These are phyloP conservation scores for Sclerospora graminicola DNA, from an alignment of 352 stramenopile species.

Conservation along the genomic window DNA sequence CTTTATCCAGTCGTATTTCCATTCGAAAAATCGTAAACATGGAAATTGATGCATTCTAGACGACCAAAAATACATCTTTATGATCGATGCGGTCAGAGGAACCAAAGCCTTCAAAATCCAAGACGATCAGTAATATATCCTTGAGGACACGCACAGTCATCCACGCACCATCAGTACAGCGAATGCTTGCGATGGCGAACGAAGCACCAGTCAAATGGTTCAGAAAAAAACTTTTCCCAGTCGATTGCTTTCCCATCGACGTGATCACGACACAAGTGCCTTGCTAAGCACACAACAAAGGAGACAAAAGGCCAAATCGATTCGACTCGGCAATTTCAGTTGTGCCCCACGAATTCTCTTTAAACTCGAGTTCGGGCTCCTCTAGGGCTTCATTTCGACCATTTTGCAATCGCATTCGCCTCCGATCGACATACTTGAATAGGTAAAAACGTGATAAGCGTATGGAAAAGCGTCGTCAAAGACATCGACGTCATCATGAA, in stretches of 20 bases:
- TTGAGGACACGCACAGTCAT: too few relatives aligned
- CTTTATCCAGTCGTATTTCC: too few relatives aligned
- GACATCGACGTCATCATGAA: constrained; percentile 4
- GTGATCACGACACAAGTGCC: too few relatives aligned
- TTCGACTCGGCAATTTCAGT: constrained; percentile 37
- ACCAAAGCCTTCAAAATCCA: constrained; percentile 25
- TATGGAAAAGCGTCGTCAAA: constrained; percentile 22
- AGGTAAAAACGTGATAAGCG: constrained; percentile 53
- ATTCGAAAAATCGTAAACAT: too few relatives aligned
- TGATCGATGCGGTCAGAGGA: constrained; percentile 59
- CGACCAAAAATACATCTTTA: constrained; percentile 55
- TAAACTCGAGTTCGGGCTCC: constrained; percentile 4
- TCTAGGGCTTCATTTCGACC: constrained; percentile 23
- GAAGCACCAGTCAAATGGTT: constrained; percentile 68
- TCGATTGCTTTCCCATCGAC: constrained; percentile 79
- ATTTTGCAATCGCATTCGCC: constrained; percentile 37
- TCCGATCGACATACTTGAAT: constrained; percentile 65
- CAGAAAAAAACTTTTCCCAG: constrained; percentile 68
- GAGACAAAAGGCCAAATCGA: too few relatives aligned
- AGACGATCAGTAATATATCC: too few relatives aligned
- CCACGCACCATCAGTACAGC: constrained; percentile 61
- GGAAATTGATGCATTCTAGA: constrained; percentile 52
- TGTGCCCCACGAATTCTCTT: too few relatives aligned
- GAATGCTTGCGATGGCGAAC: constrained; percentile 51
- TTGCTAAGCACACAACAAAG: too few relatives aligned